A percentile compares a stretch with the other conserved stretches of the same genome.
phyloP scores from a whole-genome alignment of 2,329 filamentous ascomycete genomes.

The Aspergillus sojae region DNA sequence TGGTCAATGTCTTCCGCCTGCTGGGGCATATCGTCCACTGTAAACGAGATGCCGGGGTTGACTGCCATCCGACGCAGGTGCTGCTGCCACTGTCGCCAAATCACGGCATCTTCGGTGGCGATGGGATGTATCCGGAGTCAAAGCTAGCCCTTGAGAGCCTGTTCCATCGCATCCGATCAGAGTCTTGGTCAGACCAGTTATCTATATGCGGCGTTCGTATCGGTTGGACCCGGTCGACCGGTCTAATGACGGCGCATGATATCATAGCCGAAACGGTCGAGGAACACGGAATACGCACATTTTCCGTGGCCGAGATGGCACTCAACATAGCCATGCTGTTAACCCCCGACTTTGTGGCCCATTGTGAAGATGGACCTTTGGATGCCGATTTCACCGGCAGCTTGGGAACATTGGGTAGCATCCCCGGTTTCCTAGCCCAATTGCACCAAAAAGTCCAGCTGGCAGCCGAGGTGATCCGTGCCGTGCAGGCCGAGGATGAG shows the following conservation, averaged over 20 bases:
- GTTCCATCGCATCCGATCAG: constrained; percentile 97
- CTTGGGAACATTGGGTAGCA: constrained; percentile 79
- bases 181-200: constrained; percentile 96
- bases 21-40: constrained; percentile 88
- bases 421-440: too few species aligned
- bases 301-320: constrained; percentile 99
- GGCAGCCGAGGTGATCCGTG: too few species aligned
- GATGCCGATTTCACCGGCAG: constrained; percentile 97
- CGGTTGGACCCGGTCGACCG: constrained; percentile 97
- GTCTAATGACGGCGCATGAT: constrained; percentile 97
- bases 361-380: constrained; percentile 93
- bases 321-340: constrained; percentile 97
- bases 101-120: constrained; percentile 96
- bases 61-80: constrained; percentile 94
- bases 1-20: constrained; percentile 92
- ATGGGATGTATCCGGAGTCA: constrained; percentile 97
- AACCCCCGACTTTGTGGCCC: constrained; percentile 88
- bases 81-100: constrained; percentile 95
- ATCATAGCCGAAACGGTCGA: constrained; percentile 96
- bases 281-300: constrained; percentile 93
- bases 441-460: too few species aligned
- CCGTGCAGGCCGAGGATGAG: too few species aligned
- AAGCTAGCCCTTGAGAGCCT: constrained; percentile 96
- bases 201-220: constrained; percentile 98
- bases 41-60: constrained; percentile 83